Base-by-base conservation (phyloP, 2,329 filamentous ascomycete genomes). In the Davidsoniella neocaledoniae region DNA sequence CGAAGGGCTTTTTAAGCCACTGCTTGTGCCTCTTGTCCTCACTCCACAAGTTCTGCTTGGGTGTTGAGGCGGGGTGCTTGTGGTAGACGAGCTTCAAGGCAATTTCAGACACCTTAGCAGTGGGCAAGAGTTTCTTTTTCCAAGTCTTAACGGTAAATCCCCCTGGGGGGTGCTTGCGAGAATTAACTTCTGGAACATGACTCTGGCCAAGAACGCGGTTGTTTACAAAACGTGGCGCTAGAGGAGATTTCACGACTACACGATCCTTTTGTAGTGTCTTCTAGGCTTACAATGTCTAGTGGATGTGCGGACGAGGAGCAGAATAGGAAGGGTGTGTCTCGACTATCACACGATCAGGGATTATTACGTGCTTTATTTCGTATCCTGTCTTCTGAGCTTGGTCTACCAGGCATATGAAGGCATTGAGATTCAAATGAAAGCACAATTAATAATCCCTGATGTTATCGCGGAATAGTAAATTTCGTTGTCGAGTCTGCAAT, bases 81-180 rank as follows among this genome's bases (percentile, higher is more conserved):
- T 58, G 70, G 68, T 66, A 62, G 72, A 78, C 67, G 62, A 67
- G 68, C 56, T 58, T 57, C 54, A 52, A 46, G 57, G 62, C 67
- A 66, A 70, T 63, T 74, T 74, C 74, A 80, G 76, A 73, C 73
- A 71, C 69, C 53, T 57, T 54, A 56, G 21, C 3, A 2, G 65
- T 69, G 71, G 64, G 71, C 66, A 68, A 78, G 72, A 70, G 67
- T 72, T 68, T 63, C 66, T 68, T 69, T 70, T 77, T 17, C 86
- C 86, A 82, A 85, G 82, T 77, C 54, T 49, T 12, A 53, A 50
- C 63, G 81, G 75, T 81, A 82, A 86, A 81, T 83, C 68, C 75
- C 75, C 81, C 75, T 73, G 66, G 68, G 54, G 69, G 64, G 79
- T 77, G 74, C 76, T 69, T 81, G 73, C 83, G 84, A 82, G 81